Conservation (phyloP, 208 protist species). For the Novymonas esmeraldas region DNA sequence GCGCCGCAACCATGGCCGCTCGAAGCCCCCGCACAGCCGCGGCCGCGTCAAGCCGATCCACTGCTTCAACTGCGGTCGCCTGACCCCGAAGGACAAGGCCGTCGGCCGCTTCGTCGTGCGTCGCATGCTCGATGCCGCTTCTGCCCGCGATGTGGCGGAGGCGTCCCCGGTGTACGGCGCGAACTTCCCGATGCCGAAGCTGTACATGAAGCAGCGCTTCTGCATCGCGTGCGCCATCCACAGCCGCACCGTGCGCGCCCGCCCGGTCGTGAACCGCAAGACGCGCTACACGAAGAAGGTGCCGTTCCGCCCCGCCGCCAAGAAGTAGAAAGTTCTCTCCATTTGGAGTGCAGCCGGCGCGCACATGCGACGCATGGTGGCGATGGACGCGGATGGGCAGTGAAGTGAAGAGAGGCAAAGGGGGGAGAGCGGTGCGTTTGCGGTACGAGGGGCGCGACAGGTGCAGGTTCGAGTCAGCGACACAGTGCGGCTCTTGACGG, state of each 20-base stretch:
- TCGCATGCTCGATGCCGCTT: constrained; percentile 98
- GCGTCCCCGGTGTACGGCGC: constrained; percentile 92
- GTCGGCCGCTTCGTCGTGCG: constrained; percentile 98
- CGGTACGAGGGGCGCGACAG: no score
- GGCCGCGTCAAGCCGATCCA: constrained; percentile 90
- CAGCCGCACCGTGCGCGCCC: constrained; percentile 96
- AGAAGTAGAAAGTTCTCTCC: constrained; percentile 33
- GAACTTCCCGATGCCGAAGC: constrained; percentile 97
- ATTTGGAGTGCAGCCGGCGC: no score
- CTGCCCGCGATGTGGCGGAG: constrained; percentile 97
- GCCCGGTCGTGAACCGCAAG: constrained; percentile 83
- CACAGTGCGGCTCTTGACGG: constrained; percentile 12
- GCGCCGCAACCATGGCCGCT: constrained; percentile 93
- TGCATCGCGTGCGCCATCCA: constrained; percentile 99
- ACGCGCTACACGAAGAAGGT: constrained; percentile 85
- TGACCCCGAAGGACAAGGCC: constrained; percentile 97
- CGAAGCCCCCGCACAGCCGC: constrained; percentile 91
- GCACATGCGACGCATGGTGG: no score
- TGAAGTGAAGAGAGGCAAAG: no score
- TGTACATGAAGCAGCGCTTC: constrained; percentile 99
- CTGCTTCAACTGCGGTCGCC: constrained; percentile 94
- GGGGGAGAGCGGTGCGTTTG: no score
- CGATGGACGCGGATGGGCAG: no score
- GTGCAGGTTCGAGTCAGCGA: constrained; percentile 14
- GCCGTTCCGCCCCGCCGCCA: constrained; percentile 61